These are phyloP conservation scores for Puccinia triticina DNA, from an alignment of 1,284 basidiomycete species.

Conservation along the genomic window DNA sequence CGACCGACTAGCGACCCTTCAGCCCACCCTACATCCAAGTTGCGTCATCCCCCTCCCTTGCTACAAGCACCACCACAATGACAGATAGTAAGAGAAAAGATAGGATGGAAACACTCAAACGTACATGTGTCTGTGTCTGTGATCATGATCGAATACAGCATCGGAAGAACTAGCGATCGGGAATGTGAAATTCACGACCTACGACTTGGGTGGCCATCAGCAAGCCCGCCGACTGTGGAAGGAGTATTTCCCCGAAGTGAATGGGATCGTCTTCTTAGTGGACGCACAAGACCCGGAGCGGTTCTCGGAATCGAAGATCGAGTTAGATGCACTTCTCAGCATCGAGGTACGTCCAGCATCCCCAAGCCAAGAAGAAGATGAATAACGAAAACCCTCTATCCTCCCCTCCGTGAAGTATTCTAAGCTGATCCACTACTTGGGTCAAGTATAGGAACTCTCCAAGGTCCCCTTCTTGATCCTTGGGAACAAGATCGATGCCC, in stretches of 20 bases:
- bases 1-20: slow-evolving; percentile 93
- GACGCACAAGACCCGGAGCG: slow-evolving; percentile 96
- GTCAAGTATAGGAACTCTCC: slow-evolving; percentile 67
- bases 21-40: slow-evolving; percentile 99
- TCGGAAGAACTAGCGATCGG: slow-evolving; percentile 99
- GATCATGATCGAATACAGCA: slow-evolving; percentile 65
- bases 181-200: slow-evolving; percentile 98
- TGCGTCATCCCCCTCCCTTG: slow-evolving; percentile 60
- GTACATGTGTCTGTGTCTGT: neutral
- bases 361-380: neutral
- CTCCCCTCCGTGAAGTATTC: neutral
- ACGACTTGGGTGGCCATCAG: slow-evolving; percentile 96
- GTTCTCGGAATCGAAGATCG: slow-evolving; percentile 92
- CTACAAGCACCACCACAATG: neutral
- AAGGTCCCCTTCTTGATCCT: slow-evolving; percentile 98
- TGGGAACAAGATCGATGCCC: slow-evolving; percentile 99
- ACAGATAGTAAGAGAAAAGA: neutral
- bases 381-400: neutral
- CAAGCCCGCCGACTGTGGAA: slow-evolving; percentile 98
- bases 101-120: neutral
- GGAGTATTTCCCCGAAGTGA: slow-evolving; percentile 99
- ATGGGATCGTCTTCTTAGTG: slow-evolving; percentile 97
- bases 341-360: slow-evolving; percentile 68
- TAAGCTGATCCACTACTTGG: neutral
- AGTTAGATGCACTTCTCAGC: slow-evolving; percentile 89